phyloP scores from a whole-genome alignment of 306 rosid species.

The Vachellia pachyceras region DNA sequence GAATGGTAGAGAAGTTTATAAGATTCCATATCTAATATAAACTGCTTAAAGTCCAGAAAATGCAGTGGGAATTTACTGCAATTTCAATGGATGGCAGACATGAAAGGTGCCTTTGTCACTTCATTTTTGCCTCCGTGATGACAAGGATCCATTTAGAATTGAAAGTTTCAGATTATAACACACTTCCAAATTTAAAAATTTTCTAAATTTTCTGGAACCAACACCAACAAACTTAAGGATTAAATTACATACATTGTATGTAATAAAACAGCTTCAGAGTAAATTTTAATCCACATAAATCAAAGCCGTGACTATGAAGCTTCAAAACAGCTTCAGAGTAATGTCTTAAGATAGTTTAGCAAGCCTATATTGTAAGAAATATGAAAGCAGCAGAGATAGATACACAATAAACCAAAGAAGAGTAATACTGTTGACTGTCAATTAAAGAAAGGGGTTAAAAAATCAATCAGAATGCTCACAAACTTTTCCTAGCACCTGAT shows the following conservation, averaged over 20 bases:
- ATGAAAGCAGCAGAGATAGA: conserved; percentile 27
- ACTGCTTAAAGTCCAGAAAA: neutral
- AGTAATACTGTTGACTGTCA: conserved; percentile 15
- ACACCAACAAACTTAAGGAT: neutral
- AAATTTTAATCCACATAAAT: neutral
- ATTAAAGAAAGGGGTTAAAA: conserved; percentile 14
- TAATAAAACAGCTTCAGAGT: neutral
- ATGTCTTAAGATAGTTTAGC: neutral
- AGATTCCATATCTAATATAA: neutral
- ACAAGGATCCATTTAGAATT: neutral
- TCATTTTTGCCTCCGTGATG: conserved; percentile 88
- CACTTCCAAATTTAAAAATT: neutral
- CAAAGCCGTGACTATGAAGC: neutral
- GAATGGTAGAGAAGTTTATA: neutral
- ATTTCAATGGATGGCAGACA: neutral
- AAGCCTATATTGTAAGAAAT: neutral
- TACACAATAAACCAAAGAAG: conserved; percentile 15
- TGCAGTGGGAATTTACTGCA: neutral
- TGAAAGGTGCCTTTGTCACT: conserved; percentile 50
- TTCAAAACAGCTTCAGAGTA: neutral
- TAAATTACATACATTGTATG: neutral
- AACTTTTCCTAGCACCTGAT: conserved; percentile 13
- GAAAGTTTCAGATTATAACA: neutral
- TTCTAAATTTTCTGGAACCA: neutral
- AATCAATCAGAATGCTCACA: conserved; percentile 1